Base-by-base conservation (phyloP, 768 basidiomycete species). In the Boletellus sp. region DNA sequence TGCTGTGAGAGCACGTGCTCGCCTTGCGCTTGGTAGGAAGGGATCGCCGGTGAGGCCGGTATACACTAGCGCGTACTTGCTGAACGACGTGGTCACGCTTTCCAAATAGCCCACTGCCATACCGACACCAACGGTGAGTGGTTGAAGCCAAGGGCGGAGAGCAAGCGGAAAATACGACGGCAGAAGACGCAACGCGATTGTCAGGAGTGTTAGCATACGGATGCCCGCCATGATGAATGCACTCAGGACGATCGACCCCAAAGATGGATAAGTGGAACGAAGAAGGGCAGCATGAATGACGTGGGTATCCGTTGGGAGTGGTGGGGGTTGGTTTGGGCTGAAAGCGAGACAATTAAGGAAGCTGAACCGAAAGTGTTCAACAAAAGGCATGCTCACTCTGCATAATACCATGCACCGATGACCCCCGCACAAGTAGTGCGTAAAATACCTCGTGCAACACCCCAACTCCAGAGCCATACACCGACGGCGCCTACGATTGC, bases 341-440 rank as follows among this genome's bases (percentile, higher is more conserved):
- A 41, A 19, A 55, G 44, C 7, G 17, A n/a, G n/a, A 50, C 47
- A 23, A 43, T 40, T 53, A 40, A 53, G 53, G 11, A 34, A 20
- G 38, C 45, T 8, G n/a, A 20, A 42, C 45, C 6, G n/a, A 20
- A 1, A 15, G 48, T 36, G 23, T 13, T 42, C n/a, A 22, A 33
- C 11, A 23, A 42, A 26, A 4, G 42, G 6, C 9, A 23, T 11
- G 47, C 81, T 61, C 58, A 84, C 78, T 81, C 74, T 24, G 79
- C 65, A 69, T 91, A 95, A 64, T 95, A 96, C 94, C 94, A 97
- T 39, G 86, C 84, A 2, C 92, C 94, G 31, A 97, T 80, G 4
- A 94, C 89, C 26, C 85, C 86, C 0, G 91, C 85, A 49, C 84
- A 81, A 3, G 84, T 80, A 47, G 86, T 88, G 7, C 90, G 75